Evolutionary conservation across 305 asterid species (phyloP).

Genomic region (Solanum chacoense): DNA sequence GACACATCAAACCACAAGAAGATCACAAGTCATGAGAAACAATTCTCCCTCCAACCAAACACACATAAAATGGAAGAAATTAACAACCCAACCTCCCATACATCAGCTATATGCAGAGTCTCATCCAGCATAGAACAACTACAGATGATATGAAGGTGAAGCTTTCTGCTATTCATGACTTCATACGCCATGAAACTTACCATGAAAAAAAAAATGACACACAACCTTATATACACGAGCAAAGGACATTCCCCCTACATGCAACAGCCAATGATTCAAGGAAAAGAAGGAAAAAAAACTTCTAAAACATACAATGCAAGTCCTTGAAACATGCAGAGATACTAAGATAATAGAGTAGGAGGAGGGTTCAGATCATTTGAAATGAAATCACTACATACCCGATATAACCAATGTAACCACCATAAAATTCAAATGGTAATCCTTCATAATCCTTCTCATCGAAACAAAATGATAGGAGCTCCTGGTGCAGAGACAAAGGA

Average conservation of each 20-base stretch:
- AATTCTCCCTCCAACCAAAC: not conserved
- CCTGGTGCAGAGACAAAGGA: conserved; percentile 35
- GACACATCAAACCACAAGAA: not conserved
- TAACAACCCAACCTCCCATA: not conserved
- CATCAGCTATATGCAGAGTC: not conserved
- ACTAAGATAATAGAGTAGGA: not conserved
- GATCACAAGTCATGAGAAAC: not conserved
- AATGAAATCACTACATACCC: conserved; percentile 41
- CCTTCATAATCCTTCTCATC: conserved; percentile 76
- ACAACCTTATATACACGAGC: not conserved
- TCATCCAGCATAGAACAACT: not conserved
- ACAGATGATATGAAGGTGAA: not conserved
- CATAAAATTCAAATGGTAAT: conserved; percentile 81
- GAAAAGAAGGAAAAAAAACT: not conserved
- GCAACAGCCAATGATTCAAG: not conserved
- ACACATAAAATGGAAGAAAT: not conserved
- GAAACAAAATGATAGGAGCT: conserved; percentile 64
- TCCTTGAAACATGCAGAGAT: not conserved
- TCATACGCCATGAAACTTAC: not conserved
- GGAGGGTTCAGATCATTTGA: not conserved
- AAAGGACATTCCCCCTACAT: not conserved
- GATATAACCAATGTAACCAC: conserved; percentile 91
- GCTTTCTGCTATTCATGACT: not conserved
- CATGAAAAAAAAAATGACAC: not conserved
- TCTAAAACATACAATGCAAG: not conserved